phyloP scores from a whole-genome alignment of 2,329 filamentous ascomycete genomes.

The Trichoderma afroharzianum region DNA sequence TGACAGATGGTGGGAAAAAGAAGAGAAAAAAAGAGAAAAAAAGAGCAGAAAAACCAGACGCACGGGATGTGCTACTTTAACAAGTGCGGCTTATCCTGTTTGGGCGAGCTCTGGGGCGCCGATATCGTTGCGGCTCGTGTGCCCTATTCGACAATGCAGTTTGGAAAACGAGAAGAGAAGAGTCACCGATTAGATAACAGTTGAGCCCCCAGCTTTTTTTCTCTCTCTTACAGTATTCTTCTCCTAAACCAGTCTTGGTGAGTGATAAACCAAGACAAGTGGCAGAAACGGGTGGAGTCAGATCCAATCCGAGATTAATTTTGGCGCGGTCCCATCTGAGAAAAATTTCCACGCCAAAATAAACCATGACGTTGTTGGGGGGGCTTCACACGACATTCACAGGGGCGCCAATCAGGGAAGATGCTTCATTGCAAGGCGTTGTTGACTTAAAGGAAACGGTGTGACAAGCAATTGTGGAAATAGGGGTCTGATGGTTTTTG shows the following conservation, averaged over 20 bases:
- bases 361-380: slow-evolving; percentile 11
- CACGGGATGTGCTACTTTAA: slow-evolving; percentile 2
- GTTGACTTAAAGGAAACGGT: background rate
- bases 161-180: background rate
- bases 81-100: background rate
- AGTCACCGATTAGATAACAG: slow-evolving; percentile 19
- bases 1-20: slow-evolving; percentile 6
- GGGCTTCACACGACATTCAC: background rate
- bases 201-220: background rate
- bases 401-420: background rate
- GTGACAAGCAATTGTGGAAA: background rate
- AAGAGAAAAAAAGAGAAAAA: background rate
- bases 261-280: background rate
- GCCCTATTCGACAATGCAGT: slow-evolving; percentile 1
- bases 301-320: slow-evolving; percentile 12
- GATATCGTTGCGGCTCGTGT: slow-evolving; percentile 13
- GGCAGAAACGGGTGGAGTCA: background rate
- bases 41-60: slow-evolving; percentile 15
- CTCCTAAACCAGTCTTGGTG: background rate
- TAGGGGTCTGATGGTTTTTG: background rate
- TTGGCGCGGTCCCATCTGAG: slow-evolving; percentile 3
- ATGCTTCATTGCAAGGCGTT: background rate
- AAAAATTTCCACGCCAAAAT: background rate
- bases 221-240: background rate
- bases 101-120: slow-evolving; percentile 12